phyloP scores from a whole-genome alignment of 352 stramenopile genomes.

The Plasmopara muralis region DNA sequence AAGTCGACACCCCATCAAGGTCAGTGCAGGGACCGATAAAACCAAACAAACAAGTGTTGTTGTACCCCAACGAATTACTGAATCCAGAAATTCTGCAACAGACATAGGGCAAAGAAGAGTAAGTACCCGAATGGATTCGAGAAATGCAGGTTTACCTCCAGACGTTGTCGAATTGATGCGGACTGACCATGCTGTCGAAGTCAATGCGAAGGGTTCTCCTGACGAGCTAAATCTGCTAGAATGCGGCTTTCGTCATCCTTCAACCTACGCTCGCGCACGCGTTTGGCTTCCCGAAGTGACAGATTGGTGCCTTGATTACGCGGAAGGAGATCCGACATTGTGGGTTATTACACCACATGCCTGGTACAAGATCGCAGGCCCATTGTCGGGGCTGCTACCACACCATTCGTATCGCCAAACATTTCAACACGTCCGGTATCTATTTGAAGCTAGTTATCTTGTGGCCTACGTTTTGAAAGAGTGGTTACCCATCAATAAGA shows the following conservation, averaged over 20 bases:
- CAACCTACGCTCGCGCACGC: conserved; percentile 48
- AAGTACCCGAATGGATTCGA: conserved; percentile 25
- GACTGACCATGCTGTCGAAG: conserved; percentile 43
- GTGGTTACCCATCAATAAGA: conserved; percentile 83
- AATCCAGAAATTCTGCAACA: conserved; percentile 8
- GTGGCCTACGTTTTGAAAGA: conserved; percentile 82
- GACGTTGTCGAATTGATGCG: conserved; percentile 75
- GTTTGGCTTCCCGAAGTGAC: conserved; percentile 82
- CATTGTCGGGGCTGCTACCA: conserved; percentile 64
- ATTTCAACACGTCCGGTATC: conserved; percentile 65
- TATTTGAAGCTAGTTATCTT: conserved; percentile 81
- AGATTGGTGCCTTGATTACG: conserved; percentile 85
- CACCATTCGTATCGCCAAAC: conserved; percentile 62
- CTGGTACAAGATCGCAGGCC: conserved; percentile 83
- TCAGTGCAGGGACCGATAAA: neutral
- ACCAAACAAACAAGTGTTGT: neutral
- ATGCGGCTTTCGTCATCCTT: conserved; percentile 68
- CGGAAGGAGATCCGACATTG: conserved; percentile 73
- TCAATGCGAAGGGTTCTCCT: conserved; percentile 40
- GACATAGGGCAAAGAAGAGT: conserved; percentile 19
- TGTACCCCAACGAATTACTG: conserved; percentile 3
- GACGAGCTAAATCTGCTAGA: conserved; percentile 77
- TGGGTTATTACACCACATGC: conserved; percentile 79
- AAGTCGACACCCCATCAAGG: conserved; percentile 8
- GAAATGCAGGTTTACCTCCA: conserved; percentile 28